phyloP scores from a whole-genome alignment of 106 monocot species.

The Alisma plantagoaquatica region DNA sequence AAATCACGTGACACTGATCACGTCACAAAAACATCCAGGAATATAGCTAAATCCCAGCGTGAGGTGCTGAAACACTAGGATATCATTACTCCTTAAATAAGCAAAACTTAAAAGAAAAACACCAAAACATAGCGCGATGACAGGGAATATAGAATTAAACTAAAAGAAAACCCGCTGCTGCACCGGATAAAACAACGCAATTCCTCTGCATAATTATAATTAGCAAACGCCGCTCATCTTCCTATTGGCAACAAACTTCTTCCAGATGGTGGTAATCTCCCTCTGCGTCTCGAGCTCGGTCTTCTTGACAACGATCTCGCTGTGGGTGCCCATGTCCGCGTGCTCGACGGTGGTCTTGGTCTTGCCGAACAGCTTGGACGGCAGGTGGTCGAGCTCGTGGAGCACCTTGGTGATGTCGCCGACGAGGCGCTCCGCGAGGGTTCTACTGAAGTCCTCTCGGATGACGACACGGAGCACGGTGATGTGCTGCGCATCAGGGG shows the following conservation, averaged over 20 bases:
- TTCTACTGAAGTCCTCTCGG: conserved; percentile 87
- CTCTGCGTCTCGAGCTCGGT: conserved; percentile 22
- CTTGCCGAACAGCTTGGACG: conserved; percentile 15
- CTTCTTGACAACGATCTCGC: too few relatives aligned
- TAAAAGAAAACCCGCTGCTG: neutral
- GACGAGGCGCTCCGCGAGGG: conserved; percentile 76
- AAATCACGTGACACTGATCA: too few relatives aligned
- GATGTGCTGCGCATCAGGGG: conserved; percentile 71
- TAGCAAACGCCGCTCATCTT: conserved; percentile 77
- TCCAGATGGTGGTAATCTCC: conserved; percentile 39
- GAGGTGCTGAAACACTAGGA: too few relatives aligned
- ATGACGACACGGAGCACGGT: conserved; percentile 80
- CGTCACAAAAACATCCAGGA: too few relatives aligned
- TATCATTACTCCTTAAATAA: neutral
- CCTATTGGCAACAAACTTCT: conserved; percentile 38
- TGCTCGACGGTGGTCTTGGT: neutral
- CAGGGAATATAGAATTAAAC: neutral
- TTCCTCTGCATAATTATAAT: too few relatives aligned
- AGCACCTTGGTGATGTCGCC: conserved; percentile 64
- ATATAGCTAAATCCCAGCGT: too few relatives aligned
- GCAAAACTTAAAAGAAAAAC: neutral
- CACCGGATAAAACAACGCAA: too few relatives aligned
- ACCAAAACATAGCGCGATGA: neutral
- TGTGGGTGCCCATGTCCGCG: too few relatives aligned
- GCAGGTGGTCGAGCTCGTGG: conserved; percentile 49